Evolutionary conservation across 225 moss, liverwort and hornwort species (phyloP), one percentile per base, ranked within the genome.

Genomic region (Pseudisothecium myosuroides): DNA sequence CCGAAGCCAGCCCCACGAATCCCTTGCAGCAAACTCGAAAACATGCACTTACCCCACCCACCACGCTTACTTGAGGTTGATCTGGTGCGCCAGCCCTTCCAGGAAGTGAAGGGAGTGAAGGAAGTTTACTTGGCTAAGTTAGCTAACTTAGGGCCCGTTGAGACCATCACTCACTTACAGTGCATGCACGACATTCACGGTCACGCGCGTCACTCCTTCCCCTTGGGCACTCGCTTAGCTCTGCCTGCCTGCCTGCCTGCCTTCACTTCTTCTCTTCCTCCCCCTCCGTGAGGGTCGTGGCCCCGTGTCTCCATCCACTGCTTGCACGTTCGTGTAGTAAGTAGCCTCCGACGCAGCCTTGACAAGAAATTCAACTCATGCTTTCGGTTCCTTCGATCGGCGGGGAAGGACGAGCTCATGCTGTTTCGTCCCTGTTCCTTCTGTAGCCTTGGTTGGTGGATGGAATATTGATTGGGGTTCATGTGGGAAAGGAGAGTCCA

Each of bases 161-260:
- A 79, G 89, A 9, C 24, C 37, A 24, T 10, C 21, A 36, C 58
- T 41, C 76, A 37, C 59, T 59, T 82, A 49, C 87, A 58, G 80
- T 49, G 88, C 93, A 91, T 90, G 93, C 90, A 93, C 93, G 90
- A 83, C 90, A 86, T 31, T 76, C 89, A 58, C 89, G 77, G 41
- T 82, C 77, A 82, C 76, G 78, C 85, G 90, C 79, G 62, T 80
- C 85, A 41, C 55, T 80, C 80, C 36, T 68, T 14, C 2, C 62
- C 29, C 64, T 55, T 52, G 59, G 27, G 54, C 60, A 41, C 73
- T 63, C 43, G 19, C 52, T 18, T 43, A 17, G 58, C 59, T 11
- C 80, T 39, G n/a, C n/a, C n/a, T n/a, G n/a, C n/a, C n/a, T 27
- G 58, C 54, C 43, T 27, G 59, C 79, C 62, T 18, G 37, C n/a